These are phyloP conservation scores for Cunninghamia lanceolata DNA, from an alignment of 75 land plant species.

Conservation along the genomic window DNA sequence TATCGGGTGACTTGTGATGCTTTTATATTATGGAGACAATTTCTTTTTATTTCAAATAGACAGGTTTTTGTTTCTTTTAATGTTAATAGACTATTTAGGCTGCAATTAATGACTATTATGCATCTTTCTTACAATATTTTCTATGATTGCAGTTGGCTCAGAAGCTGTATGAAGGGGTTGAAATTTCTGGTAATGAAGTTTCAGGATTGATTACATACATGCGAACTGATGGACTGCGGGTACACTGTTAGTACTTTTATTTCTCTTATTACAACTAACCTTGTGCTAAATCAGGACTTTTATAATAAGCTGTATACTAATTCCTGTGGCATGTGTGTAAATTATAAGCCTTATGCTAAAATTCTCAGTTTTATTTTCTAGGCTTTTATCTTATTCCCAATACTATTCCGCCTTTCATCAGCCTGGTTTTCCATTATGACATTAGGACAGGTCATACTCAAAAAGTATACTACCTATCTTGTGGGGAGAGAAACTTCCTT, in stretches of 20 bases:
- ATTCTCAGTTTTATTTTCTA: background rate
- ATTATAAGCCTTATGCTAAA: background rate
- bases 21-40: background rate
- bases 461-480: background rate
- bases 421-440: background rate
- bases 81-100: background rate
- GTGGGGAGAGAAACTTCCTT: background rate
- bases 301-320: background rate
- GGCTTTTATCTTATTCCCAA: background rate
- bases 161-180: constrained; percentile 93
- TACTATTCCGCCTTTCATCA: background rate
- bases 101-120: background rate
- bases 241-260: constrained; percentile 28
- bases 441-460: background rate
- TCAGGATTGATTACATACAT: constrained; percentile 92
- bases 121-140: background rate
- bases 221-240: constrained; percentile 95
- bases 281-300: background rate
- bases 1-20: background rate
- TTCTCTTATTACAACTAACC: background rate
- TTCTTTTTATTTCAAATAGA: background rate
- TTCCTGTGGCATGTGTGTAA: background rate
- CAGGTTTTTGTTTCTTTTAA: background rate
- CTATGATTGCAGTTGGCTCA: constrained; percentile 76
- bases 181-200: constrained; percentile 59